phyloP scores from a whole-genome alignment of 257 asterid genomes.

The Salvia miltiorrhiza region DNA sequence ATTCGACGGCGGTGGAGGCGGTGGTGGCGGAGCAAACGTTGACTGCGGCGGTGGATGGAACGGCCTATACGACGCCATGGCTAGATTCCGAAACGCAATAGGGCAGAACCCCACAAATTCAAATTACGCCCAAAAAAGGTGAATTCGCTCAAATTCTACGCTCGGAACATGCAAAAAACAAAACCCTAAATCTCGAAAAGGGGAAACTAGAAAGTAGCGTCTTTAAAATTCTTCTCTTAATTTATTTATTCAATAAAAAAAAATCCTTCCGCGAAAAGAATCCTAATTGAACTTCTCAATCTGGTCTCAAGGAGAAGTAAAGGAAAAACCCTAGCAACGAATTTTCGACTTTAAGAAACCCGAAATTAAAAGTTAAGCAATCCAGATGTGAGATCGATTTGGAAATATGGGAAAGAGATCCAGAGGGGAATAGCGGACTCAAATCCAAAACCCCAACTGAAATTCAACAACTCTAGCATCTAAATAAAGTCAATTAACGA shows the following conservation, averaged over 20 bases:
- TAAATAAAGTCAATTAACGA: not conserved
- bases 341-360: not conserved
- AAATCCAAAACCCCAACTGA: constrained; percentile 1
- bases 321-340: not conserved
- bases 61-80: constrained; percentile 92
- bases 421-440: constrained; percentile 1
- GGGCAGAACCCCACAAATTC: not conserved
- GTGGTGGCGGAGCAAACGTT: constrained; percentile 53
- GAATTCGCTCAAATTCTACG: not conserved
- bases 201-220: not conserved
- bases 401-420: constrained; percentile 11
- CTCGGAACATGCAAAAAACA: constrained; percentile 14
- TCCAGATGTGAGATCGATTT: constrained; percentile 8
- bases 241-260: not conserved
- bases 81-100: constrained; percentile 11
- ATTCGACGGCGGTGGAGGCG: constrained; percentile 56
- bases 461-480: constrained; percentile 11
- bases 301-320: not conserved
- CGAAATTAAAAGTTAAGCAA: not conserved
- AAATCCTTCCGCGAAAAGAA: not conserved
- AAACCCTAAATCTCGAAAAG: constrained; percentile 19
- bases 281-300: constrained; percentile 9
- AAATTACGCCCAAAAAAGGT: not conserved
- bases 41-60: constrained; percentile 64
- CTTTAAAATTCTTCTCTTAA: not conserved